Base-by-base conservation (phyloP, 371 early-diverging fungal genomes). In the Syncephalastrum racemosum region DNA sequence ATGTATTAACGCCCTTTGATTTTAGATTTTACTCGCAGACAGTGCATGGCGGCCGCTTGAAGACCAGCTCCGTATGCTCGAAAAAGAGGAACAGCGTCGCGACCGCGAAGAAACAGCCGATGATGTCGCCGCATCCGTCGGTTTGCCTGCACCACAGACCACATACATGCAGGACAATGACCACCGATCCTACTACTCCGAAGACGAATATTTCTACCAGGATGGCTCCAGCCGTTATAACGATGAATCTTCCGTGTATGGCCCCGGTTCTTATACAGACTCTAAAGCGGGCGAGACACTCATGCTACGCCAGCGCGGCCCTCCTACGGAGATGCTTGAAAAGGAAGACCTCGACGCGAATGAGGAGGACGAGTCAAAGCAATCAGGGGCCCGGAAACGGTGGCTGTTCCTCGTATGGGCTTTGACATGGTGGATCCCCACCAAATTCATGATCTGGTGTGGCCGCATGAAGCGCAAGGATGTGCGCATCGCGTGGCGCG, bases 401-500 rank as follows among this genome's bases (percentile, higher is more conserved):
- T 98, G 98, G 98, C 67, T 96, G 3, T 81, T 77, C 47, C 77
- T 88, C 63, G 92, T 93, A 2, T 92, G 90, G 89, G 64, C 79
- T 14, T 63, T 88, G 39, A 98, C 98, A 0, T 95, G 90, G 89
- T 95, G 93, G 90, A 82, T 94, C 23, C 95, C 94, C 8, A 73
- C 83, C 40, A 78, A 70, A 18, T 81, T 80, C 48, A 64, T 94
- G 64, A 55, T 68, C 18, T 73, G 76, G 62, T 83, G 89, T 67
- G 92, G 90, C 59, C 75, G 84, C 43, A 92, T 93, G 87, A 85
- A 85, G 59, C 85, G 85, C 20, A 79, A 77, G 45, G 96, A 97
- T 67, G 83, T 93, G 25, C 90, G 89, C 25, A 83, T 94, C 67
- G 96, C 98, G 0, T 98, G 98, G 98, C 86, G 97, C 51, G 98